Evolutionary conservation across 257 asterid genomes (phyloP).

Genomic region (Ilex asprella): DNA sequence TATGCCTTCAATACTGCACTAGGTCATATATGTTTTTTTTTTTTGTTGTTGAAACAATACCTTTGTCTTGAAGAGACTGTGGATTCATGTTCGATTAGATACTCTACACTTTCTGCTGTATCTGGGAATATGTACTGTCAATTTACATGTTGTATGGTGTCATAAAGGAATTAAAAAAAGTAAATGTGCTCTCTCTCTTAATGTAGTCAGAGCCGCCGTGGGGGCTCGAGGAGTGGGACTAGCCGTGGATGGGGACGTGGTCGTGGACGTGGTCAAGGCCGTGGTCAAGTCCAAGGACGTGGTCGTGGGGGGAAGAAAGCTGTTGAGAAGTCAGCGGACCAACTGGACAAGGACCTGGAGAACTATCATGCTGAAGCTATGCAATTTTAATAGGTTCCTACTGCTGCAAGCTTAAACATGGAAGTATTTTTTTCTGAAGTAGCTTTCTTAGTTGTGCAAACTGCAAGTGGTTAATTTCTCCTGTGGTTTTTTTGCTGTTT

Average conservation of each 20-base stretch:
- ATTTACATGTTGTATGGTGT: background rate
- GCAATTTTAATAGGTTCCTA: conserved; percentile 29
- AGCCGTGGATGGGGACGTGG: conserved; percentile 17
- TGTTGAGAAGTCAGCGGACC: conserved; percentile 64
- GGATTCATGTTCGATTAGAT: background rate
- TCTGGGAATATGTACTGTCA: background rate
- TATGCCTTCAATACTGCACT: too few relatives aligned
- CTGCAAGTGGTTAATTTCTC: background rate
- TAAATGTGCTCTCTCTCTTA: background rate
- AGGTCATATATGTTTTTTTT: too few relatives aligned
- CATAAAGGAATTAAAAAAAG: background rate
- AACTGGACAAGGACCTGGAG: conserved; percentile 88
- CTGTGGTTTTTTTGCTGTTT: background rate
- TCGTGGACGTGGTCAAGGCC: conserved; percentile 24
- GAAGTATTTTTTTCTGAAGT: too few relatives aligned
- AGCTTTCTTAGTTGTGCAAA: conserved; percentile 11
- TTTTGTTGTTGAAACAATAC: too few relatives aligned
- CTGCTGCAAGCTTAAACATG: too few relatives aligned
- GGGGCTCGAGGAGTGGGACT: conserved; percentile 12
- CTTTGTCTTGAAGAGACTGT: background rate
- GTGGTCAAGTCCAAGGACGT: too few relatives aligned
- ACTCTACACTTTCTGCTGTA: background rate
- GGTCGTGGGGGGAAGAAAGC: conserved; percentile 42
- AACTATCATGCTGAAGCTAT: conserved; percentile 73
- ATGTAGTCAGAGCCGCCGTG: conserved; percentile 43